Evolutionary conservation across 495 filamentous ascomycete species (phyloP).

Genomic region (Sabuloglossum arenarium): DNA sequence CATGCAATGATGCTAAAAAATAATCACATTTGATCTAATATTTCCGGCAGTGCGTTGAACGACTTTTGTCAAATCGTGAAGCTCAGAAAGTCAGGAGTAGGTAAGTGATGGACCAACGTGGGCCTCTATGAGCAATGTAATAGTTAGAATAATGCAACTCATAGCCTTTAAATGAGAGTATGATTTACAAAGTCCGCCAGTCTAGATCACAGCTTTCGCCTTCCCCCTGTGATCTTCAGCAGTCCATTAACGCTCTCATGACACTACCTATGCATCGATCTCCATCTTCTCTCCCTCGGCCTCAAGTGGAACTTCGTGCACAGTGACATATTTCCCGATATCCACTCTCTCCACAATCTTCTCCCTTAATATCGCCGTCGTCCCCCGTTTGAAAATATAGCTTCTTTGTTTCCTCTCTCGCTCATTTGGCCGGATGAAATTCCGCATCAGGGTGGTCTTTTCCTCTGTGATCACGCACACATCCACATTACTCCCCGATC

Average conservation of each 20-base stretch:
- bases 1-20: too few relatives aligned
- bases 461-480: slow-evolving; percentile 84
- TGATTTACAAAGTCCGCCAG: neutral
- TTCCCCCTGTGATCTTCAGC: neutral
- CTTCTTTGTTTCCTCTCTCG: slow-evolving; percentile 77
- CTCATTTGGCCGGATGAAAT: slow-evolving; percentile 82
- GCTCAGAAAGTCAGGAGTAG: too few relatives aligned
- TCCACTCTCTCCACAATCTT: slow-evolving; percentile 82
- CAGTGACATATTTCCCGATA: slow-evolving; percentile 83
- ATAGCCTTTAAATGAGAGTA: too few relatives aligned
- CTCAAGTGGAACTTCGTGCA: slow-evolving; percentile 54
- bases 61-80: too few relatives aligned
- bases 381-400: slow-evolving; percentile 75
- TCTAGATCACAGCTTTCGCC: neutral
- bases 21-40: too few relatives aligned
- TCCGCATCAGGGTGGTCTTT: slow-evolving; percentile 79
- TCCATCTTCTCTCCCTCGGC: slow-evolving; percentile 83
- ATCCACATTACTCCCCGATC: slow-evolving; percentile 93
- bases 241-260: neutral
- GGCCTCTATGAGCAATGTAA: too few relatives aligned
- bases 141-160: too few relatives aligned
- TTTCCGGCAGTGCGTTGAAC: too few relatives aligned
- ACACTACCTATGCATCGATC: slow-evolving; percentile 43
- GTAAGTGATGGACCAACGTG: too few relatives aligned
- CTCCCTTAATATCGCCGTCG: slow-evolving; percentile 84